phyloP scores from a whole-genome alignment of 2,329 filamentous ascomycete species.

The Volutella citrinella region DNA sequence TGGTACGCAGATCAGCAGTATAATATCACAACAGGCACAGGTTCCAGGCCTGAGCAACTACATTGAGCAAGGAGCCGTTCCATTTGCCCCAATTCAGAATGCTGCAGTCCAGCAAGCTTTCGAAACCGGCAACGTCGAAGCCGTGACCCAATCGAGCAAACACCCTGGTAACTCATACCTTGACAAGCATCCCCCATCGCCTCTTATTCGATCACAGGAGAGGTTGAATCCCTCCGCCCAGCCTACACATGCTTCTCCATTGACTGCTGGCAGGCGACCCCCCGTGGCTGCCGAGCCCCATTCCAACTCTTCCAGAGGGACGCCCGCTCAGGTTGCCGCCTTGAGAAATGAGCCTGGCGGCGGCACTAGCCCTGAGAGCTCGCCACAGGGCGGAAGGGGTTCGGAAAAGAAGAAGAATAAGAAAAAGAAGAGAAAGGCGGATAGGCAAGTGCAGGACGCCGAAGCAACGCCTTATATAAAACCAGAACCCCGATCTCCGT shows the following conservation, averaged over 20 bases:
- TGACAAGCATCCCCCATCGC: slow-evolving; percentile 46
- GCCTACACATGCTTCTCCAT: slow-evolving; percentile 64
- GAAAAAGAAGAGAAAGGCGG: slow-evolving; percentile 53
- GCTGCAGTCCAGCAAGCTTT: too few species aligned
- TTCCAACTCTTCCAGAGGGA: slow-evolving; percentile 22
- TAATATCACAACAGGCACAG: slow-evolving; percentile 13
- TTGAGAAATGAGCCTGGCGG: slow-evolving; percentile 49
- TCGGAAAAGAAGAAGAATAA: slow-evolving; percentile 48
- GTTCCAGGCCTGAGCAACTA: slow-evolving; percentile 33
- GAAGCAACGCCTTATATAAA: slow-evolving; percentile 57
- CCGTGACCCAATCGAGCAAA: too few species aligned
- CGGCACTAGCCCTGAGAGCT: slow-evolving; percentile 58
- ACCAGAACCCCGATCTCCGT: slow-evolving; percentile 61
- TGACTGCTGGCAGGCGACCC: slow-evolving; percentile 45
- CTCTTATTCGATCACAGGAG: slow-evolving; percentile 70
- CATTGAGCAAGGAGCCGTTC: slow-evolving; percentile 11
- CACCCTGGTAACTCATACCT: too few species aligned
- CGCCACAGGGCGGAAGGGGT: slow-evolving; percentile 49
- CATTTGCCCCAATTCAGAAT: too few species aligned
- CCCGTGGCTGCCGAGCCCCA: slow-evolving; percentile 11
- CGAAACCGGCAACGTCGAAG: slow-evolving; percentile 35
- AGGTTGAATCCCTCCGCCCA: slow-evolving; percentile 69
- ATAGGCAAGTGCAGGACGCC: slow-evolving; percentile 45
- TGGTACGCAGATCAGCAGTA: too few species aligned
- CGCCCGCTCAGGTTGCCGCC: slow-evolving; percentile 54